These are phyloP conservation scores for Boletus pseudo-olivaceus DNA, from an alignment of 768 basidiomycete genomes.

Conservation along the genomic window DNA sequence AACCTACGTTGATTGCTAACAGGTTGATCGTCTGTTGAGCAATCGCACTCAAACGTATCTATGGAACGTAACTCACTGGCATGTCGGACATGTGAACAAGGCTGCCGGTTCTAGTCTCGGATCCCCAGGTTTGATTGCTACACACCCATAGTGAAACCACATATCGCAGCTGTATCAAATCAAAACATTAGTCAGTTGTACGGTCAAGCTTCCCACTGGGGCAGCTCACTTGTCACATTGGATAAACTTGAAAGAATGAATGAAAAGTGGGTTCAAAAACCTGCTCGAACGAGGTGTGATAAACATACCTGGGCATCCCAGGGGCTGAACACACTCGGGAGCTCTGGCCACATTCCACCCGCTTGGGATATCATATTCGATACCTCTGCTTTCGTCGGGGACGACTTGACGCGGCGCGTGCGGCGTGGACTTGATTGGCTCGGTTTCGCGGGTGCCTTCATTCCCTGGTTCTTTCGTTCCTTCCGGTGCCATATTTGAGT, in stretches of 20 bases:
- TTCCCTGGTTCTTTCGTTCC: neutral
- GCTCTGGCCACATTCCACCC: constrained; percentile 14
- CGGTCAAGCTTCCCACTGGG: no score
- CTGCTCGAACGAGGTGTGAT: neutral
- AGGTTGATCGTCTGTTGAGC: neutral
- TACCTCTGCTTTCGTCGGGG: neutral
- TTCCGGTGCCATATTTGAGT: neutral
- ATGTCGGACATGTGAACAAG: constrained; percentile 43
- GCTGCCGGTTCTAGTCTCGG: constrained; percentile 29
- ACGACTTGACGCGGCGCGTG: neutral
- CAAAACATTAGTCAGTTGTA: neutral
- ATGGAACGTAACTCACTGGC: constrained; percentile 25
- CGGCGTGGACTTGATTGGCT: neutral
- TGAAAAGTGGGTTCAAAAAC: neutral
- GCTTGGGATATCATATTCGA: neutral
- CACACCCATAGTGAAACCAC: constrained; percentile 56
- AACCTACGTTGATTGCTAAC: constrained; percentile 14
- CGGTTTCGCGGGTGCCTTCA: neutral
- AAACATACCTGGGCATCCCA: constrained; percentile 25
- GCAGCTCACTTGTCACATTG: constrained; percentile 34
- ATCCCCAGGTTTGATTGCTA: constrained; percentile 38
- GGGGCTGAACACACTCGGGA: constrained; percentile 5
- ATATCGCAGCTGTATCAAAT: constrained; percentile 32
- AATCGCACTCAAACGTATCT: neutral
- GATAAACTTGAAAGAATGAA: constrained; percentile 24